phyloP scores from a whole-genome alignment of 257 asterid genomes.

The Leptodermis oblonga region DNA sequence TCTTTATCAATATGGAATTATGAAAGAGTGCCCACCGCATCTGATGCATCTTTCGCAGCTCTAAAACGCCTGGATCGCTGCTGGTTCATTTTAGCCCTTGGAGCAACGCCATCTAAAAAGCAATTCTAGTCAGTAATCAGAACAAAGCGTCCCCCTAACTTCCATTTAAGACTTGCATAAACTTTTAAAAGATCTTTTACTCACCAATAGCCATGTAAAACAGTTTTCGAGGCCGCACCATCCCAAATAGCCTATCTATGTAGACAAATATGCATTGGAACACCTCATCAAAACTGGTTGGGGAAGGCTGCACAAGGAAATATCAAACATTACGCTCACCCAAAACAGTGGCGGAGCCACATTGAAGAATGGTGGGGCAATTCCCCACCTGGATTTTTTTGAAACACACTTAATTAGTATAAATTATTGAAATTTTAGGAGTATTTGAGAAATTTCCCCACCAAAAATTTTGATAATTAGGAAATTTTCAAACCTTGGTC shows the following conservation, averaged over 20 bases:
- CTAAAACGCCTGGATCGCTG: conserved; percentile 95
- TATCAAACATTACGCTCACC: conserved; percentile 3
- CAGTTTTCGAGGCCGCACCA: conserved; percentile 92
- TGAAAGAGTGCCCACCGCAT: conserved; percentile 50
- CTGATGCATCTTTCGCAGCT: conserved; percentile 96
- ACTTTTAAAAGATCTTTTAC: conserved; percentile 31
- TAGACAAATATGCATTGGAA: conserved; percentile 89
- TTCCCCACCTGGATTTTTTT: too few species aligned
- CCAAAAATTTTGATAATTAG: too few species aligned
- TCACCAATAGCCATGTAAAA: conserved; percentile 94
- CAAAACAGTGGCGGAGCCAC: too few species aligned
- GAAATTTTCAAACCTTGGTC: too few species aligned
- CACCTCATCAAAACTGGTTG: conserved; percentile 86
- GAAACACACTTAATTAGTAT: too few species aligned
- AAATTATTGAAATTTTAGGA: too few species aligned
- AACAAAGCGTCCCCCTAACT: not conserved
- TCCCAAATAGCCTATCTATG: conserved; percentile 84
- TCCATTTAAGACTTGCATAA: not conserved
- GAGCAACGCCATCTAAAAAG: conserved; percentile 89
- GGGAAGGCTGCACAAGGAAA: conserved; percentile 79
- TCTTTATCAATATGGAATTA: not conserved
- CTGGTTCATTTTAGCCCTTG: conserved; percentile 98
- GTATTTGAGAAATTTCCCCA: too few species aligned
- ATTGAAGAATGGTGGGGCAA: too few species aligned
- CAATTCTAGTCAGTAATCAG: conserved; percentile 17